Base-by-base conservation (phyloP, 108 stramenopile genomes). In the Cyclotella sp. region DNA sequence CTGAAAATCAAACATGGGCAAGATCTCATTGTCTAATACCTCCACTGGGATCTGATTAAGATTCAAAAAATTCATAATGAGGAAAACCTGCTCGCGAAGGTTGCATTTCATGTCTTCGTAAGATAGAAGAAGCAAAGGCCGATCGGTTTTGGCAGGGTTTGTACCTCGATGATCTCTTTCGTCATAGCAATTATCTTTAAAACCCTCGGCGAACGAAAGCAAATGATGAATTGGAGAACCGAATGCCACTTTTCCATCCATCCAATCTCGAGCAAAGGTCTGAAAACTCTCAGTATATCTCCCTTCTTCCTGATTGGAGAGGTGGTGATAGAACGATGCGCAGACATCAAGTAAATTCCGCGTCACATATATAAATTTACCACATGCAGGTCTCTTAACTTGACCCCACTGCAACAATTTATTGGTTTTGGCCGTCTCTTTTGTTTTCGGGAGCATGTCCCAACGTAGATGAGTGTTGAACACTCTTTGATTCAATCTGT, bases 401-500 rank as follows among this genome's bases (percentile, higher is more conserved):
- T 27, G 70, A 60, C 4, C n/a, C 47, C 52, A 0, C 5, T 42
- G 34, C 14, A 18, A 26, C 59, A 45, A 28, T 42, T 34, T 1
- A n/a, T 54, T 40, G 46, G 27, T 13, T n/a, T 73, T 53, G 41
- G 47, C 8, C 44, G 11, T 70, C 49, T 52, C 67, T 19, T 46
- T 52, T n/a, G 30, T 9, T 51, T 82, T 75, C n/a, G 89, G 89
- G n/a, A 88, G 59, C 83, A 90, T 85, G 45, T 82, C 81, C 79
- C 85, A 86, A 5, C 64, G 70, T 22, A 93, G 70, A 77, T 93
- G 92, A 11, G 92, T 93, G 65, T 93, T 93, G 68, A 87, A 93
- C 19, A 89, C 78, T 26, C 89, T 75, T 24, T 69, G 71, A 10
- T 78, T 70, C 67, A 85, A 49, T 16, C 39, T 21, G 19, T 63